Base-by-base conservation (phyloP, 805 yeast genomes). In the Saturnispora besseyi region DNA sequence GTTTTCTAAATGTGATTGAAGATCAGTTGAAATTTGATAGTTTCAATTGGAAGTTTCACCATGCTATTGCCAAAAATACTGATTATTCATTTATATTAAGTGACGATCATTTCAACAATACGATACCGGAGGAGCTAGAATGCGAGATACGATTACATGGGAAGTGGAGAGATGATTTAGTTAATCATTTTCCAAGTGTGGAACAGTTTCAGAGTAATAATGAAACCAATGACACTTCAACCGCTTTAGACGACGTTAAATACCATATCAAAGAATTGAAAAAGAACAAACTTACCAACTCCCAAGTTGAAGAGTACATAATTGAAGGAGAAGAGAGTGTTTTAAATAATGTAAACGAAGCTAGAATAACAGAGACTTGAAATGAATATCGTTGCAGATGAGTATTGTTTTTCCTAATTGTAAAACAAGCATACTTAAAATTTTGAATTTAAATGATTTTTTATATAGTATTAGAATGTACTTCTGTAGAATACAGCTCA, bases 11-110 rank as follows among this genome's bases (percentile, higher is more conserved):
- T 54, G 82, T 85, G 13, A 77, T 76, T 24, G 95, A 85, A 57
- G 76, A 74, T 5, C 74, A 72, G 46, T 62, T 84, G 59, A 79
- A 85, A 5, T 63, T 62, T 41, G 70, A 68, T 50, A 76, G 86
- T 40, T 84, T 85, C 59, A 90, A 93, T 0, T 85, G 95, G 95
- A 83, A 85, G 1, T 71, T 84, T 48, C 83, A 84, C 58, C 65
- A 74, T 51, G 75, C 76, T 4, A 54, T 63, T 34, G 76, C 70
- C 28, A 37, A 51, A 7, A 48, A 54, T 22, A 61, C 57, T 31
- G 68, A 64, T 45, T 65, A 65, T 47, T 51, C 59, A 3, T 65
- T 65, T 50, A 50, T 55, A n/a, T 31, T 65, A 11, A 50, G 58
- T 28, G 60, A 56, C 12, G 60, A 61, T 11, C 61, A 58, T 31